Evolutionary conservation across 2,329 filamentous ascomycete genomes (phyloP).

Genomic region (Cladobotryum protrusum): DNA sequence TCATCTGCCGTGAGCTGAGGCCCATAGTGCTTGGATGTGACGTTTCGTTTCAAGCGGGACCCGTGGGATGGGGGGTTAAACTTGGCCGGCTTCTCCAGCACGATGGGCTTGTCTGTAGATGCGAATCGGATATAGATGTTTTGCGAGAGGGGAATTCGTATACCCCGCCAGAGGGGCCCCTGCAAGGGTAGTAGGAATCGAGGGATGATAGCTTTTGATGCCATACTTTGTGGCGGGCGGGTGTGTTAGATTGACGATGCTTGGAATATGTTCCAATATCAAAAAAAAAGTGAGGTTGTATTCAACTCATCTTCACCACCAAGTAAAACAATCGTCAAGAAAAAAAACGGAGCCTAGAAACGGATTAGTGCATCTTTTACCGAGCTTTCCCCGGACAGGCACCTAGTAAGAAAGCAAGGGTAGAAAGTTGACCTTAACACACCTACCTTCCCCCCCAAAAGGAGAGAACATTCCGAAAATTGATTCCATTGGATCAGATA

Average conservation of each 20-base stretch:
- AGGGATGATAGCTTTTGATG: constrained; percentile 51
- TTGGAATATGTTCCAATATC: not conserved
- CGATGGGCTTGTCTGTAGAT: constrained; percentile 48
- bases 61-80: constrained; percentile 93
- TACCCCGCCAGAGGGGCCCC: constrained; percentile 48
- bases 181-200: constrained; percentile 62
- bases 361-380: too few relatives aligned
- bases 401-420: too few relatives aligned
- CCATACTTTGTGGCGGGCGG: constrained; percentile 26
- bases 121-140: constrained; percentile 31
- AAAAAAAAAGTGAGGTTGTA: constrained; percentile 1
- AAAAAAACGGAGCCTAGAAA: too few relatives aligned
- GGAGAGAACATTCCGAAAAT: not conserved
- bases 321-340: not conserved
- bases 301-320: not conserved
- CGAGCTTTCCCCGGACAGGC: too few relatives aligned
- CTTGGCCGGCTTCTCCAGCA: constrained; percentile 79
- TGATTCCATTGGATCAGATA: not conserved
- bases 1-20: constrained; percentile 63
- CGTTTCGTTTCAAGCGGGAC: constrained; percentile 53
- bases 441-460: not conserved
- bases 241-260: not conserved
- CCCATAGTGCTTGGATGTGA: constrained; percentile 63
- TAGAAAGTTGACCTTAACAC: not conserved
- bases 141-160: constrained; percentile 30